Conservation (phyloP, 345 rosid genomes). For the Kandelia obovata region DNA sequence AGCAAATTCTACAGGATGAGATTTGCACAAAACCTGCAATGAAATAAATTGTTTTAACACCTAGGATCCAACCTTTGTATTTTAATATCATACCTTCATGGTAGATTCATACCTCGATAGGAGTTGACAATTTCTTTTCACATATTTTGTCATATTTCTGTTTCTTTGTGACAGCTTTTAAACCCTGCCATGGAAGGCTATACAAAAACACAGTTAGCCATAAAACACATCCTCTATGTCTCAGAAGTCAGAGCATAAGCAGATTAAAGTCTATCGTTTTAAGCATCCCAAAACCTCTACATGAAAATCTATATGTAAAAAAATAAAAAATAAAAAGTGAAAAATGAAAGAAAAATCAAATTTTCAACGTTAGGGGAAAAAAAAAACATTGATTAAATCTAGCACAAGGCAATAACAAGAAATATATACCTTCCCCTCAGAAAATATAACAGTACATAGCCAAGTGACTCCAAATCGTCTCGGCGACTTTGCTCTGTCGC, state of each 20-base stretch:
- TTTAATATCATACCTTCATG: not conserved
- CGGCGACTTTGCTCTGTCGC: conserved; percentile 49
- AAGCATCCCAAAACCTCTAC: not conserved
- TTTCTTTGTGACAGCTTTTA: conserved; percentile 86
- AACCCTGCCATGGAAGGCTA: conserved; percentile 97
- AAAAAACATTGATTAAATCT: not conserved
- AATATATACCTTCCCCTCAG: conserved; percentile 80
- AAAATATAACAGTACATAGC: conserved; percentile 48
- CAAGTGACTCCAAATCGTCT: conserved; percentile 60
- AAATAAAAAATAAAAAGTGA: too few species aligned
- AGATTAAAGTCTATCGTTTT: not conserved
- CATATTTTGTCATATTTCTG: conserved; percentile 88
- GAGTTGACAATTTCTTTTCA: conserved; percentile 87
- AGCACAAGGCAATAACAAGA: not conserved
- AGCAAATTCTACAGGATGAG: conserved; percentile 81
- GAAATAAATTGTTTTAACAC: not conserved
- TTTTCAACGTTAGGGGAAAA: not conserved
- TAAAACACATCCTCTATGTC: not conserved
- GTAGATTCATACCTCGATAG: conserved; percentile 64
- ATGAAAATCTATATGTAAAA: not conserved
- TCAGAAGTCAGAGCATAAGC: not conserved
- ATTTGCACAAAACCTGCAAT: conserved; percentile 69
- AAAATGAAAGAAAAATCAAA: not conserved
- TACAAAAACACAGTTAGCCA: conserved; percentile 21
- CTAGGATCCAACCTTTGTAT: not conserved